phyloP scores from a whole-genome alignment of 2,329 filamentous ascomycete species.

The Scedosporium boydii region DNA sequence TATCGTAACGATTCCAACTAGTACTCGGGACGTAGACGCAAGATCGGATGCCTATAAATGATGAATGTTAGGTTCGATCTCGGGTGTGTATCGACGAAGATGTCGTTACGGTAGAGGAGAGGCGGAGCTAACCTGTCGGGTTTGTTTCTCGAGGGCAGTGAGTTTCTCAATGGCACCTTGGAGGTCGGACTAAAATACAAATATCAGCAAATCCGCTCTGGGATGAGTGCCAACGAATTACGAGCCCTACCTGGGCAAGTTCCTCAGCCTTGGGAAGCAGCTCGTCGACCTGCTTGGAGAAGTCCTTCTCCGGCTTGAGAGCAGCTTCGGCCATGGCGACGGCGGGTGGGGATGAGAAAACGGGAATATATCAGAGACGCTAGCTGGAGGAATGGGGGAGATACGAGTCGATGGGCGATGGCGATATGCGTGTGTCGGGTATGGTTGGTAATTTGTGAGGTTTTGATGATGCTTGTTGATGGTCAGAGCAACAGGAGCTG shows the following conservation, averaged over 20 bases:
- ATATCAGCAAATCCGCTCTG: conserved; percentile 3
- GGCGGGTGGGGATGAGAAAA: neutral
- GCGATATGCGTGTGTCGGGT: neutral
- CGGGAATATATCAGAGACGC: neutral
- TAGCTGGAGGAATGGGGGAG: neutral
- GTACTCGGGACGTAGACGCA: conserved; percentile 80
- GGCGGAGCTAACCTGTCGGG: conserved; percentile 64
- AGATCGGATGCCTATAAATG: conserved; percentile 77
- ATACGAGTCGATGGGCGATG: neutral
- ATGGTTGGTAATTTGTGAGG: neutral
- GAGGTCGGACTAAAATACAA: conserved; percentile 53
- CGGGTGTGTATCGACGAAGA: conserved; percentile 10
- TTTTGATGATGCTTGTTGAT: neutral
- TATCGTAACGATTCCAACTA: conserved; percentile 84
- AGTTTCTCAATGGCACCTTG: conserved; percentile 91
- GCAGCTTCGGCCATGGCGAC: conserved; percentile 65
- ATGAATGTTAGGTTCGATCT: conserved; percentile 14
- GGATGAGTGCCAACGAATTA: neutral
- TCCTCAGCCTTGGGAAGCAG: conserved; percentile 84
- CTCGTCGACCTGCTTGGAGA: conserved; percentile 89
- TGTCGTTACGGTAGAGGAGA: conserved; percentile 10
- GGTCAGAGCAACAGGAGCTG: neutral
- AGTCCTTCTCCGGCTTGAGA: conserved; percentile 97
- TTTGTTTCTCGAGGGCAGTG: conserved; percentile 85
- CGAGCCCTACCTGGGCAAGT: conserved; percentile 62